These are phyloP conservation scores for Boletus sp. DNA, from an alignment of 1,284 basidiomycete species.

Conservation along the genomic window DNA sequence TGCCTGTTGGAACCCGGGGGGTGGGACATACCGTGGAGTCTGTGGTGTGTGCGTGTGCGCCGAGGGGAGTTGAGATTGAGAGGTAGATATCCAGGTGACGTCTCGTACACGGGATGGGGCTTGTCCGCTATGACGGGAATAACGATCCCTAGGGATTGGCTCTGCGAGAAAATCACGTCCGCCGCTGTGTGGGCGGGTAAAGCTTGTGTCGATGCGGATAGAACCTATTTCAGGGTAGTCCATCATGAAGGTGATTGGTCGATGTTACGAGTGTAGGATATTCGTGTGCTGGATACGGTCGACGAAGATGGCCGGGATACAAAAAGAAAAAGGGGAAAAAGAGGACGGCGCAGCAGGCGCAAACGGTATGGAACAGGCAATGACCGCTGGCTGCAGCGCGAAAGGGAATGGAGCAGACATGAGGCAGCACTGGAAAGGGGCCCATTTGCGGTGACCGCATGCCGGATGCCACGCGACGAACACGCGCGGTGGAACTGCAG, in stretches of 20 bases:
- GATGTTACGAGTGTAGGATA: neutral
- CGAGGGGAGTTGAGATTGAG: slow-evolving; percentile 30
- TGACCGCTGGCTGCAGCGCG: slow-evolving; percentile 10
- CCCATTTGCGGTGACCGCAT: slow-evolving; percentile 12
- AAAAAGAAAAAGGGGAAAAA: neutral
- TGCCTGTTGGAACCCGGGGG: slow-evolving; percentile 22
- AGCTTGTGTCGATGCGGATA: slow-evolving; percentile 32
- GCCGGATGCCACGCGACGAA: slow-evolving; percentile 19
- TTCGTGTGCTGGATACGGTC: neutral
- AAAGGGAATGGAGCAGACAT: slow-evolving; percentile 25
- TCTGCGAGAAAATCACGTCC: slow-evolving; percentile 29
- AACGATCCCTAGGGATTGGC: slow-evolving; percentile 24
- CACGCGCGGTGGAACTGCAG: neutral
- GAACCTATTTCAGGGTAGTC: slow-evolving; percentile 25
- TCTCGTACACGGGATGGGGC: slow-evolving; percentile 26
- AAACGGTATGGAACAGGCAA: slow-evolving; percentile 25
- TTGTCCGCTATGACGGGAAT: slow-evolving; percentile 30
- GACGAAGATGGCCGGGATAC: slow-evolving; percentile 1
- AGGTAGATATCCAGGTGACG: slow-evolving; percentile 30
- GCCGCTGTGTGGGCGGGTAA: slow-evolving; percentile 26
- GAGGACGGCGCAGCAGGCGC: slow-evolving; percentile 24
- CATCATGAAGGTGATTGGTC: slow-evolving; percentile 12
- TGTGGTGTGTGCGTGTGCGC: slow-evolving; percentile 31
- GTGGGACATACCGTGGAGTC: slow-evolving; percentile 26
- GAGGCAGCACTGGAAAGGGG: slow-evolving; percentile 28